Evolutionary conservation across 345 rosid genomes (phyloP).

Genomic region (Populus tremula): DNA sequence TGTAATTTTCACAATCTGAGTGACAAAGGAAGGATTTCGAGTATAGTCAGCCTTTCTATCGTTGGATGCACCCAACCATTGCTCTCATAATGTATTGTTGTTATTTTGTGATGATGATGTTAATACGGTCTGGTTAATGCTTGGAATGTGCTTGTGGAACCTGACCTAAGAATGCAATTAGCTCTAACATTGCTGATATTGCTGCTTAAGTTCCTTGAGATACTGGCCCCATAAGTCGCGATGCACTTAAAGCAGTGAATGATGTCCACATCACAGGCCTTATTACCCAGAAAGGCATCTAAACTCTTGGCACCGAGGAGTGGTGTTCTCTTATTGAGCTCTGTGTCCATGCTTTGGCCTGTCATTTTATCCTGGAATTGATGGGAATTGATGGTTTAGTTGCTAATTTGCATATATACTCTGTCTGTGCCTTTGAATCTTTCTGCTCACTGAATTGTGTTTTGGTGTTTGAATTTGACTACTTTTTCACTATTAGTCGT

Average conservation of each 20-base stretch:
- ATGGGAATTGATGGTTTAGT: no score
- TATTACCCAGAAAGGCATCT: not conserved
- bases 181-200: not conserved
- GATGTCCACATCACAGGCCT: not conserved
- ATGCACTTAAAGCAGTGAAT: not conserved
- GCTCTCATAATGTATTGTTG: not conserved
- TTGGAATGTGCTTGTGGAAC: not conserved
- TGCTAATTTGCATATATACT: not conserved
- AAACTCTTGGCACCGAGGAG: not conserved
- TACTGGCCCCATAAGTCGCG: not conserved
- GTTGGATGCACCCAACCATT: not conserved
- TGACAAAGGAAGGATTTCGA: not conserved
- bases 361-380: not conserved
- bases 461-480: not conserved
- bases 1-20: not conserved
- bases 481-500: not conserved
- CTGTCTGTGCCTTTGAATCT: not conserved
- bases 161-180: not conserved
- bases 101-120: not conserved
- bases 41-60: not conserved
- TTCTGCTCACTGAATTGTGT: not conserved
- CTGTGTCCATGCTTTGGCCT: not conserved
- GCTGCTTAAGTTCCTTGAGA: not conserved
- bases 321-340: not conserved
- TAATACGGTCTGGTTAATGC: not conserved